Base-by-base conservation (phyloP, 345 rosid species). In the Viola odorata region DNA sequence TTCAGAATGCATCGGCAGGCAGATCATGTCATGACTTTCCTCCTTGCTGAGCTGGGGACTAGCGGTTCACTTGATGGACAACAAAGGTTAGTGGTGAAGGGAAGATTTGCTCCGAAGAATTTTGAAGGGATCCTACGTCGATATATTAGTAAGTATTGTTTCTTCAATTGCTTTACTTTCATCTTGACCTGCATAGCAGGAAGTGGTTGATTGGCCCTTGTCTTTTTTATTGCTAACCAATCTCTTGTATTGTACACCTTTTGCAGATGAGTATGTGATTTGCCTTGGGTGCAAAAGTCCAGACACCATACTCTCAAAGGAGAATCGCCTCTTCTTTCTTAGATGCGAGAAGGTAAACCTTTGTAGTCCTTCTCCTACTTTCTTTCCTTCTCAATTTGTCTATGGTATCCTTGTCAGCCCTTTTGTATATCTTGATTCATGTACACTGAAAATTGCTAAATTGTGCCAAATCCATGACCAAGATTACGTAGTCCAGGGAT, bases 21-120 rank as follows among this genome's bases (percentile, higher is more conserved):
- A 12, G 96, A 91, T 73, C 98, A 91, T 74, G 98, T 91, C 45
- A 85, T 84, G 96, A 77, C 82, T 12, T 91, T 88, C 80, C 77
- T 88, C 72, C 89, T 91, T 69, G 96, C 96, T 67, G 98, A 91
- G 76, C 60, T 91, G 84, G 98, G 98, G 42, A 91, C 98, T 48
- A 91, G 95, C 66, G 98, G 98, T 53, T 91, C 95, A 0, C 94
- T 91, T 61, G 98, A 91, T 65, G 97, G 97, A 45, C 97, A 85
- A 61, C 97, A 90, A 69, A 75, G 97, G 63, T 75, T 90, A 70
- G 97, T 90, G 45, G 95, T 90, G 9, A 90, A 90, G 78, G 97
- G 95, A 12, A 81, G 97, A 65, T 90, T 90, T 78, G 97, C 96
- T 7, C 92, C 97, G 14, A 90, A 90, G 70, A 85, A 90, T 66